A percentile compares a stretch with the other conserved stretches of the same genome.
These are phyloP conservation scores for Phytophthora aleatoria DNA, from an alignment of 352 stramenopile species.

Conservation along the genomic window DNA sequence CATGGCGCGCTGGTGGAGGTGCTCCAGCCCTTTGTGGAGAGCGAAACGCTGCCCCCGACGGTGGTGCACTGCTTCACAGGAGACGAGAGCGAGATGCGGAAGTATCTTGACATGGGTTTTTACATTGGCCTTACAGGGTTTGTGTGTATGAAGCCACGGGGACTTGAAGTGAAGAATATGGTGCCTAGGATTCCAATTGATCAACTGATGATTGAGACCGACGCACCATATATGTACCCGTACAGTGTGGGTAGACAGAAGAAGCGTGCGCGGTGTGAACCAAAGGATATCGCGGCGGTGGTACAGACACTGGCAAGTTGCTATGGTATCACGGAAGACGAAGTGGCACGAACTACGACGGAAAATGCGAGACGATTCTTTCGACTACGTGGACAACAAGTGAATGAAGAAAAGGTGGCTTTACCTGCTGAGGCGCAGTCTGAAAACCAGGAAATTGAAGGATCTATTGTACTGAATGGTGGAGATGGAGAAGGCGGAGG, in stretches of 20 bases:
- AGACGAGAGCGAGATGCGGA: conserved; percentile 47
- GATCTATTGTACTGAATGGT: conserved; percentile 48
- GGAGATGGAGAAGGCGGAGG: conserved; percentile 86
- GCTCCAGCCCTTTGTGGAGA: conserved; percentile 53
- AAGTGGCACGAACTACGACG: conserved; percentile 51
- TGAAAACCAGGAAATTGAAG: conserved; percentile 19
- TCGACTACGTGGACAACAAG: conserved; percentile 26
- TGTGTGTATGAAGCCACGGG: conserved; percentile 65
- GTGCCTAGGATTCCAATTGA: conserved; percentile 51
- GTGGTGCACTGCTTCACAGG: conserved; percentile 84
- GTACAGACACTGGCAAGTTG: conserved; percentile 64
- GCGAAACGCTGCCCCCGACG: conserved; percentile 44
- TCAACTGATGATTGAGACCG: conserved; percentile 74
- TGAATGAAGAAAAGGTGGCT: conserved; percentile 9
- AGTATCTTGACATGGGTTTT: conserved; percentile 68
- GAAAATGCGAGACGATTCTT: conserved; percentile 66
- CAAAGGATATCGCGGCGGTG: conserved; percentile 64
- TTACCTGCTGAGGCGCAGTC: neutral
- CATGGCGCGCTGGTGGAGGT: conserved; percentile 58
- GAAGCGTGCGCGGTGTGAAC: conserved; percentile 54
- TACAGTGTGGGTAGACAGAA: conserved; percentile 42
- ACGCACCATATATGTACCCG: conserved; percentile 80
- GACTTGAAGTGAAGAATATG: conserved; percentile 50
- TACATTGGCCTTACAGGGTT: conserved; percentile 80
- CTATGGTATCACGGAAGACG: conserved; percentile 39